Evolutionary conservation across 371 early-diverging fungal genomes (phyloP).

Genomic region (Mortierella sp.): DNA sequence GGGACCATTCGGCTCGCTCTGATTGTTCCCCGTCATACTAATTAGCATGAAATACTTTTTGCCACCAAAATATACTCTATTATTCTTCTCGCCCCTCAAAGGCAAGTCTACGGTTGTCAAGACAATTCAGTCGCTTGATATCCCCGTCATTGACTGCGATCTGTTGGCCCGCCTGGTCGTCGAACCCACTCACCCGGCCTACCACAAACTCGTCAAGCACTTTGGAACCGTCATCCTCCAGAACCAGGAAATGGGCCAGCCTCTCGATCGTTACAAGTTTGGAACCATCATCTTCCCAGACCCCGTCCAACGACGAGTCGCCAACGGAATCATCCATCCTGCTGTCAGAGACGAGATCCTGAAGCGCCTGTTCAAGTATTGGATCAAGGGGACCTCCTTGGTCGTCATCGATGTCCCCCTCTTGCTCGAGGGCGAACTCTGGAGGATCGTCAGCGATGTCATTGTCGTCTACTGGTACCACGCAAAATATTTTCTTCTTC

Average conservation of each 20-base stretch:
- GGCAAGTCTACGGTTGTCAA: conserved; percentile 89
- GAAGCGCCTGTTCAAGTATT: conserved; percentile 74
- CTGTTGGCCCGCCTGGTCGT: conserved; percentile 90
- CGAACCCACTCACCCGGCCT: conserved; percentile 80
- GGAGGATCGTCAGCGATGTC: conserved; percentile 76
- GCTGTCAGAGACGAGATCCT: conserved; percentile 85
- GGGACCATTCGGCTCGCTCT: too few relatives aligned
- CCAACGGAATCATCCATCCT: conserved; percentile 93
- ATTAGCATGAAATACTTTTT: not conserved
- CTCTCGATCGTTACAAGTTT: conserved; percentile 82
- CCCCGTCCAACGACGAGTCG: conserved; percentile 72
- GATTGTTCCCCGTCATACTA: too few relatives aligned
- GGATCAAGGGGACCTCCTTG: conserved; percentile 74
- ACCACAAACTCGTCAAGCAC: conserved; percentile 75
- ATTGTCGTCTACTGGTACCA: conserved; percentile 92
- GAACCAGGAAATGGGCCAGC: conserved; percentile 61
- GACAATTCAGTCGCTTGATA: conserved; percentile 64
- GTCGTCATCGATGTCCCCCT: conserved; percentile 95
- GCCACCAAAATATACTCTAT: not conserved
- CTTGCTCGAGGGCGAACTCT: conserved; percentile 87
- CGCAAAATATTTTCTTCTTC: conserved; percentile 35
- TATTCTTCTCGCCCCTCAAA: conserved; percentile 22
- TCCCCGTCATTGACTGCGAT: conserved; percentile 96
- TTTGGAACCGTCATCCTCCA: conserved; percentile 83
- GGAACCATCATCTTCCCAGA: conserved; percentile 87